Percentiles rank a stretch among this genome's conserved stretches.
Evolutionary conservation across 495 filamentous ascomycete genomes (phyloP).

Genomic region (Polyplosphaeria fusca): DNA sequence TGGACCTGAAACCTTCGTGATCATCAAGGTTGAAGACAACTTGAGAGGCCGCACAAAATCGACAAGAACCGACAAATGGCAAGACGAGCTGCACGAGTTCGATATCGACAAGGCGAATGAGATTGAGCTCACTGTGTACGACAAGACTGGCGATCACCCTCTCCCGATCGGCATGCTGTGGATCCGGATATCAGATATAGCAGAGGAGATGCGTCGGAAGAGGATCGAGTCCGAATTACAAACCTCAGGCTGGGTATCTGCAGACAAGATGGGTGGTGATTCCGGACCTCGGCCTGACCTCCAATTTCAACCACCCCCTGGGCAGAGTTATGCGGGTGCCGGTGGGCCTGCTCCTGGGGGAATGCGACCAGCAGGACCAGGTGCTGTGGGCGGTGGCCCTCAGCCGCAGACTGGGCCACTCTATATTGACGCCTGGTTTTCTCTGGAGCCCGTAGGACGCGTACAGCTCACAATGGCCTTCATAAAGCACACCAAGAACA

Average conservation of each 20-base stretch:
- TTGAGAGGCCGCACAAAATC: conserved; percentile 85
- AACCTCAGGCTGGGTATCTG: conserved; percentile 90
- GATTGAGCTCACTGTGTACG: conserved; percentile 95
- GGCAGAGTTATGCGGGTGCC: conserved; percentile 36
- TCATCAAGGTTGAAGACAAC: conserved; percentile 93
- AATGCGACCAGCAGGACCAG: conserved; percentile 37
- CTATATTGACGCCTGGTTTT: conserved; percentile 93
- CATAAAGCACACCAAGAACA: conserved; percentile 66
- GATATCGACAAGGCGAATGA: conserved; percentile 98
- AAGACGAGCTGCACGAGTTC: conserved; percentile 82
- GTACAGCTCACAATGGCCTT: conserved; percentile 70
- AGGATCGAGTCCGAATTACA: conserved; percentile 94
- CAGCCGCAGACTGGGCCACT: conserved; percentile 51
- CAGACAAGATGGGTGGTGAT: conserved; percentile 78
- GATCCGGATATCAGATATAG: conserved; percentile 95
- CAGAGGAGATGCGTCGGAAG: conserved; percentile 94
- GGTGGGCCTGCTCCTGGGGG: conserved; percentile 35
- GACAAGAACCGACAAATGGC: conserved; percentile 84
- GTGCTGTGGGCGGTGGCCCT: conserved; percentile 40
- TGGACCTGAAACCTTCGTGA: conserved; percentile 89
- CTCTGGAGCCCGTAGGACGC: conserved; percentile 87
- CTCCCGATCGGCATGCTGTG: conserved; percentile 93
- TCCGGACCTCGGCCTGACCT: conserved; percentile 40
- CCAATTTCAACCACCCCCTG: conserved; percentile 46
- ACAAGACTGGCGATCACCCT: conserved; percentile 84